Evolutionary conservation across 148 eudicot genomes (phyloP).

Genomic region (Drosera capensis): DNA sequence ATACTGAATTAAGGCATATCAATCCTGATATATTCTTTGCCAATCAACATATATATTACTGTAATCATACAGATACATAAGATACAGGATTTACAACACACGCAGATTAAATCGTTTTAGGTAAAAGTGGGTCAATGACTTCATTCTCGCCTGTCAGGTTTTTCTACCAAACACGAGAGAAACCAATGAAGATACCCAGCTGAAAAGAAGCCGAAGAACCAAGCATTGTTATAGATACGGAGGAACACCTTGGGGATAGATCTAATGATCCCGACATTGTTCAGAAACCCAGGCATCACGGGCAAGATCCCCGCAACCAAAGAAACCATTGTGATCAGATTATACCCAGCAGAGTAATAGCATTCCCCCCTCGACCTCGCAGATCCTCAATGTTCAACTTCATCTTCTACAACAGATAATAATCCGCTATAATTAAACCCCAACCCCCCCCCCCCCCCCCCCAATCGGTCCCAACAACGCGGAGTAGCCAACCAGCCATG

Average conservation of each 20-base stretch:
- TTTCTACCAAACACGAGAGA: slow-evolving; percentile 14
- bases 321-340: slow-evolving; percentile 55
- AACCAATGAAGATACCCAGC: slow-evolving; percentile 63
- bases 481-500: slow-evolving; percentile 92
- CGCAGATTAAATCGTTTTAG: background rate
- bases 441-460: too few species aligned
- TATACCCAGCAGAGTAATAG: slow-evolving; percentile 63
- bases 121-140: background rate
- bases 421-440: slow-evolving; percentile 69
- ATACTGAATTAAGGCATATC: too few species aligned
- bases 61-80: too few species aligned
- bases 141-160: background rate
- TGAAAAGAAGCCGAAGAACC: slow-evolving; percentile 78
- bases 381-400: slow-evolving; percentile 37
- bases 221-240: slow-evolving; percentile 72
- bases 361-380: slow-evolving; percentile 42
- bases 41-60: too few species aligned
- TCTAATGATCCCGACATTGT: slow-evolving; percentile 38
- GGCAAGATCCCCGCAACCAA: slow-evolving; percentile 61
- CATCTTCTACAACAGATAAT: slow-evolving; percentile 42
- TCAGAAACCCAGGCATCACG: slow-evolving; percentile 70
- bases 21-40: too few species aligned
- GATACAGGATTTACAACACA: background rate
- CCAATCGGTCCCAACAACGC: slow-evolving; percentile 89
- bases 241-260: slow-evolving; percentile 24